Percentiles rank a stretch among this genome's conserved stretches.
phyloP scores from a whole-genome alignment of 768 basidiomycete genomes.

The Boletus rex-veris region DNA sequence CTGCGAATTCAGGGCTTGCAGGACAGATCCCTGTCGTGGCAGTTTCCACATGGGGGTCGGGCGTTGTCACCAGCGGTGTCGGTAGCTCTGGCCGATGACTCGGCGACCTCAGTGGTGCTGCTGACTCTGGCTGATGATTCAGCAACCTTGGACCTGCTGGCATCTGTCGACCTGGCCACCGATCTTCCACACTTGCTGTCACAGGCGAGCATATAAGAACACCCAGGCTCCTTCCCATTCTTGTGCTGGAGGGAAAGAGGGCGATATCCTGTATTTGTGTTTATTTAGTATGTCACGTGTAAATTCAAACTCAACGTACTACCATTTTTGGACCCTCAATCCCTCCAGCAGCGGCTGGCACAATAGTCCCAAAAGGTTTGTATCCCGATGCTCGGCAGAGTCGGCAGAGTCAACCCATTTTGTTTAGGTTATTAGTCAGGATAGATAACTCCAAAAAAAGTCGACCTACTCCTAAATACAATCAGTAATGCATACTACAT shows the following conservation, averaged over 20 bases:
- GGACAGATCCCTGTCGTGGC: no score
- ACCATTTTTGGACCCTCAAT: no score
- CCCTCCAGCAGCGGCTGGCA: neutral
- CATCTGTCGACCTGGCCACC: no score
- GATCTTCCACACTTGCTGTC: no score
- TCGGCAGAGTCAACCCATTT: no score
- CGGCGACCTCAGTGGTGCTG: no score
- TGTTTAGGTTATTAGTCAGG: neutral
- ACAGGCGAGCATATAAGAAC: accelerated
- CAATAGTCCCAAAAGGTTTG: neutral
- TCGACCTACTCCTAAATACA: neutral
- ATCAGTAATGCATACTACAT: neutral
- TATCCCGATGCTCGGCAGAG: neutral
- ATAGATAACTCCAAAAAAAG: neutral
- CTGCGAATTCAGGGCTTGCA: no score
- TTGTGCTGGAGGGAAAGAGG: neutral
- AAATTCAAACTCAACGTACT: neutral
- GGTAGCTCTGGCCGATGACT: no score
- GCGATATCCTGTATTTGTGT: neutral
- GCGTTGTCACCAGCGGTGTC: accelerated
- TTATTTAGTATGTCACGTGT: neutral
- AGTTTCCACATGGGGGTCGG: no score
- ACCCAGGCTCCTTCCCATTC: neutral
- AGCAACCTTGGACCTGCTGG: no score
- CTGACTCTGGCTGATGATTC: no score